A percentile compares a stretch with the other conserved stretches of the same genome.
Evolutionary conservation across 2,329 filamentous ascomycete genomes (phyloP).

Genomic region (Pyricularia pennisetigena): DNA sequence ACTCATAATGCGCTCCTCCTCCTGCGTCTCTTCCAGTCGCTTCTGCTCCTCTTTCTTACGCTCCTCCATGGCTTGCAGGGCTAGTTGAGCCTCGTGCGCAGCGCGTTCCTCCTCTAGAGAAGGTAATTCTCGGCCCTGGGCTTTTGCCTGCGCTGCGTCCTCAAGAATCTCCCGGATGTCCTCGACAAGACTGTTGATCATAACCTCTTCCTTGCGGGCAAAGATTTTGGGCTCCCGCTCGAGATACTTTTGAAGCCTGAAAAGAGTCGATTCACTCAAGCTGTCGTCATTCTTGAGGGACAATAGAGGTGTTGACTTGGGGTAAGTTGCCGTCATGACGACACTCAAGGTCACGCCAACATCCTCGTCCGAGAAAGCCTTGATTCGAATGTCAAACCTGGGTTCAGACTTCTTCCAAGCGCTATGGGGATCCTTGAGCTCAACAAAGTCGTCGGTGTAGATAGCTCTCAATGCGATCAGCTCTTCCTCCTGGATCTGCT

Average conservation of each 20-base stretch:
- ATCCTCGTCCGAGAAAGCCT: conserved; percentile 62
- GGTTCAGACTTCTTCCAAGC: conserved; percentile 91
- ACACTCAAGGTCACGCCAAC: conserved; percentile 65
- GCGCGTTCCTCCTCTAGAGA: conserved; percentile 86
- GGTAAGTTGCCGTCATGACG: conserved; percentile 82
- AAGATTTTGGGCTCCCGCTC: conserved; percentile 47
- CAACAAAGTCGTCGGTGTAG: conserved; percentile 79
- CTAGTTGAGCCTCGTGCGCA: conserved; percentile 65
- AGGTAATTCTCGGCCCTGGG: conserved; percentile 65
- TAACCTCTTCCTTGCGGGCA: conserved; percentile 42
- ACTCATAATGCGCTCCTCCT: conserved; percentile 61
- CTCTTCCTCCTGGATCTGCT: conserved; percentile 80
- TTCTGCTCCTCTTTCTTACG: conserved; percentile 42
- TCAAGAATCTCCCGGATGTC: conserved; percentile 70
- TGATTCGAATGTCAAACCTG: conserved; percentile 71
- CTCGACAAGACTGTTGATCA: conserved; percentile 57
- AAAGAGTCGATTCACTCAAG: conserved; percentile 60
- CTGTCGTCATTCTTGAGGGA: conserved; percentile 54
- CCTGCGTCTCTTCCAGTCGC: conserved; percentile 45
- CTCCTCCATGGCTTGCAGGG: conserved; percentile 47
- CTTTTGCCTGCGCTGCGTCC: conserved; percentile 71
- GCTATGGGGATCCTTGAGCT: conserved; percentile 57
- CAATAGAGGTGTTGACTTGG: conserved; percentile 69
- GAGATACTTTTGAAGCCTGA: conserved; percentile 57
- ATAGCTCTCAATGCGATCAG: conserved; percentile 78